Conservation (phyloP, 257 asterid genomes). For the Penstemon davidsonii region DNA sequence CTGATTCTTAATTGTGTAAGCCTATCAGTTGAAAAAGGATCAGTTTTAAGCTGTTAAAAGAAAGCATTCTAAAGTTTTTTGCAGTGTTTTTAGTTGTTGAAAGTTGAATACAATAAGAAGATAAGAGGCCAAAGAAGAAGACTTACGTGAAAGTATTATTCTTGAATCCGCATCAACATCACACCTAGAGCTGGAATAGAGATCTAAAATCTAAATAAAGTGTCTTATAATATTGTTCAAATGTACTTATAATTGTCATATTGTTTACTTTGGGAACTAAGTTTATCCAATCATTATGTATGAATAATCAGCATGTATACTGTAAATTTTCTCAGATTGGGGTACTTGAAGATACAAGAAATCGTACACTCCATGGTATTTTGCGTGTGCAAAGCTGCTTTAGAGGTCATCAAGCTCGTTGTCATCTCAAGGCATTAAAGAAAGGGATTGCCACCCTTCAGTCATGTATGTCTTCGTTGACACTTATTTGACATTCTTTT, state of each 20-base stretch:
- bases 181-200: not conserved
- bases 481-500: not conserved
- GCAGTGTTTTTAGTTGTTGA: no score
- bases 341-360: conserved; percentile 94
- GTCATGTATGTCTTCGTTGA: conserved; percentile 54
- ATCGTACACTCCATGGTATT: conserved; percentile 86
- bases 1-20: no score
- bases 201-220: not conserved
- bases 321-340: conserved; percentile 61
- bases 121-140: no score
- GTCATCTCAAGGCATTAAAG: conserved; percentile 50
- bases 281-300: not conserved
- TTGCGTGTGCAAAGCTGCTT: conserved; percentile 96
- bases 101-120: no score
- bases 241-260: not conserved
- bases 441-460: conserved; percentile 74
- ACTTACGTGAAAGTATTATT: no score
- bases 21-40: no score
- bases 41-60: no score
- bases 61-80: no score
- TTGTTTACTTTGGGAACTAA: not conserved
- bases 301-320: conserved; percentile 11
- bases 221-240: not conserved
- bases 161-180: not conserved
- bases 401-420: conserved; percentile 94